Percentiles rank a stretch among this genome's conserved stretches.
phyloP scores from a whole-genome alignment of 2,329 filamentous ascomycete genomes.

The Cercospora sp. region DNA sequence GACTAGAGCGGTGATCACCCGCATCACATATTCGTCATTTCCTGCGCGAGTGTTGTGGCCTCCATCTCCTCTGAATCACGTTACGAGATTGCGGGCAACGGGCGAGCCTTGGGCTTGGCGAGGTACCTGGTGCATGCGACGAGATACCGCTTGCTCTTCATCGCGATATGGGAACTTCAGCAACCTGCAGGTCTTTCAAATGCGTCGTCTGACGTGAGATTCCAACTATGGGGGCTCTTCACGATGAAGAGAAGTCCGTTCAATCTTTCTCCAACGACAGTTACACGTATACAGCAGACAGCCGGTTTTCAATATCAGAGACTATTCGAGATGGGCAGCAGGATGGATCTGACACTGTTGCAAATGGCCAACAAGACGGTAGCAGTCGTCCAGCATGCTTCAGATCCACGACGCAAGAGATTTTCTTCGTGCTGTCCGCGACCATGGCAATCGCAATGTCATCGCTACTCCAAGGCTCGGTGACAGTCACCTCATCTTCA shows the following conservation, averaged over 20 bases:
- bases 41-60: neutral
- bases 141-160: neutral
- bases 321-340: neutral
- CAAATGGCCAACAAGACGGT: neutral
- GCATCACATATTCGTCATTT: neutral
- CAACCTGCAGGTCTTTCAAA: neutral
- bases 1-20: neutral
- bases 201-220: neutral
- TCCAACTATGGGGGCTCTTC: neutral
- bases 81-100: neutral
- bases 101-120: neutral
- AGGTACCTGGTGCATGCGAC: neutral
- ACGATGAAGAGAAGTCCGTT: neutral
- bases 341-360: neutral
- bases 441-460: conserved; percentile 15
- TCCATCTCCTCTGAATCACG: neutral
- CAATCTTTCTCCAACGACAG: neutral
- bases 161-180: neutral
- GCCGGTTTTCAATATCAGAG: neutral
- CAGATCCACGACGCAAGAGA: conserved; percentile 8
- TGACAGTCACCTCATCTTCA: conserved; percentile 14
- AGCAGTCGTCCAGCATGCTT: conserved; percentile 11
- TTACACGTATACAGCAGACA: neutral
- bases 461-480: conserved; percentile 11
- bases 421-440: conserved; percentile 8